Base-by-base conservation (phyloP, 2,329 filamentous ascomycete genomes). In the Hymenoscyphus albidus region DNA sequence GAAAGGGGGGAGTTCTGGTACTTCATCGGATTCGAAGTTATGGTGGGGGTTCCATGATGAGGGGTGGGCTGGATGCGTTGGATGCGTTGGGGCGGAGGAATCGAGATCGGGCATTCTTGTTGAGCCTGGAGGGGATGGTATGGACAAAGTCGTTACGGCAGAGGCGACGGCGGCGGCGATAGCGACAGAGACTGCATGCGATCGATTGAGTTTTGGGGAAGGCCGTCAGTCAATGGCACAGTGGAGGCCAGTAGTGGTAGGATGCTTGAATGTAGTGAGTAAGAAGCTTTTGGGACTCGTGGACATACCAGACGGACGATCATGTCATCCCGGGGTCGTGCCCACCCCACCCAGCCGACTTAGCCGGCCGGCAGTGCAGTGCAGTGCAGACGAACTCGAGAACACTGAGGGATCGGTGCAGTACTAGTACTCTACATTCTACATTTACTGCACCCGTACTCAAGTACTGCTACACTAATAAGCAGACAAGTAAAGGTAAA, bases 1-100 rank as follows among this genome's bases (percentile, higher is more conserved):
- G 68, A 76, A 75, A 18, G 74, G 74, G 40, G 73, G 74, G 14
- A 75, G 69, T 62, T 71, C 67, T 10, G 68, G 67, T 18, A 73
- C 65, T 31, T 63, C 61, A 54, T 74, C 71, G 60, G 70, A 63
- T 51, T 70, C 64, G 58, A 69, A 58, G 59, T 65, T 39, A 62
- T 62, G 58, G 31, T 40, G 38, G 35, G 58, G 64, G 31, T 67
- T 59, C 70, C 70, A 70, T 31, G 65, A 58, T 12, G 62, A 59
- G 12, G 62, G 58, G 18, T 63, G 57, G 5, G 57, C n/a, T 14
- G 65, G 61, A 18, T 51, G 14, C 18, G 44, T 27, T 14, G 65
- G 61, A 18, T 51, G 14, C 18, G 44, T 27, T 2, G 44, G 13
- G 14, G 42, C n/a, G 44, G 44, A 51, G 12, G 64, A 57, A 10